Percentiles rank a stretch among this genome's conserved stretches.
phyloP scores from a whole-genome alignment of 129 eudicot species.

The Calendula officinalis region DNA sequence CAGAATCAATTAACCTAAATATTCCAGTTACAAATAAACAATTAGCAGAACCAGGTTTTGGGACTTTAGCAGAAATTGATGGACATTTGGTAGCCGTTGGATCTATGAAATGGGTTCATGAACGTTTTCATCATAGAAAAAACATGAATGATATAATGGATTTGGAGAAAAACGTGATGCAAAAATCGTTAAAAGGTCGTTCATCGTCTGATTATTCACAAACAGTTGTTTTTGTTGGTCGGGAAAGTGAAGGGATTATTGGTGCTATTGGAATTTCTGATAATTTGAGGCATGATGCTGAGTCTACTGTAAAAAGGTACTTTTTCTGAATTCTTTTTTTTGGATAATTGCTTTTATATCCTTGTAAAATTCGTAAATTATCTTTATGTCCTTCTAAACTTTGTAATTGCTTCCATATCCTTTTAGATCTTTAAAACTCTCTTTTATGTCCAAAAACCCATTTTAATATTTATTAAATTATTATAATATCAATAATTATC shows the following conservation, averaged over 20 bases:
- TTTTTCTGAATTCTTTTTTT: not conserved
- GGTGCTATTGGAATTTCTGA: conserved; percentile 96
- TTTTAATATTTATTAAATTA: no score
- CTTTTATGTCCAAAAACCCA: no score
- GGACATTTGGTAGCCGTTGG: conserved; percentile 89
- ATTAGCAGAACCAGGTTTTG: conserved; percentile 86
- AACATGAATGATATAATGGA: conserved; percentile 41
- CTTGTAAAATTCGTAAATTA: no score
- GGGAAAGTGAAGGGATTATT: conserved; percentile 88
- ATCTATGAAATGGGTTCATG: conserved; percentile 79
- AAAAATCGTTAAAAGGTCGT: conserved; percentile 43
- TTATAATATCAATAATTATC: no score
- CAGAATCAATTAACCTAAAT: conserved; percentile 61
- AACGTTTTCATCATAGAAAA: conserved; percentile 59
- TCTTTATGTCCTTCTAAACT: no score
- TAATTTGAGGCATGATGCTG: conserved; percentile 75
- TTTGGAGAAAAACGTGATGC: conserved; percentile 66
- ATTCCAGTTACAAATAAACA: conserved; percentile 75
- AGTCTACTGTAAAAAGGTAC: conserved; percentile 77
- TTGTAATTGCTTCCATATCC: no score
- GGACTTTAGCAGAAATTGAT: conserved; percentile 90
- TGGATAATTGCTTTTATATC: no score
- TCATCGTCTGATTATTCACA: conserved; percentile 63
- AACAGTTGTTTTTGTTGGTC: conserved; percentile 80
- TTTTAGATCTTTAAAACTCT: no score